phyloP scores from a whole-genome alignment of 1,284 basidiomycete genomes.

The Microbotryum silenes-acaulis region DNA sequence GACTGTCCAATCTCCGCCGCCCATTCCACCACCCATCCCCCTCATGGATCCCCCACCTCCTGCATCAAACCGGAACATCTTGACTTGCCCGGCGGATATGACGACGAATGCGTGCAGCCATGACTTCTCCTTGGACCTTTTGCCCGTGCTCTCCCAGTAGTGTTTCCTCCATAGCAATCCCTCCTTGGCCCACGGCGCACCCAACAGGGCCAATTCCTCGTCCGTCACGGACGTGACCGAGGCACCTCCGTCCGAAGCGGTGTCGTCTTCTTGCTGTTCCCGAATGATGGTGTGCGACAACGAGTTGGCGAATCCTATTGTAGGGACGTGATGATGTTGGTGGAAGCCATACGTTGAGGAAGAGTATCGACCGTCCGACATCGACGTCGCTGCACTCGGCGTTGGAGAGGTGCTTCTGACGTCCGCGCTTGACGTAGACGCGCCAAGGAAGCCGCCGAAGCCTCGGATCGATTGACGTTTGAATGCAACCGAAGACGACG shows the following conservation, averaged over 20 bases:
- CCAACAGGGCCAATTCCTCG: constrained; percentile 86
- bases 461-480: constrained; percentile 36
- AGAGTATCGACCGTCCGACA: constrained; percentile 52
- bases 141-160: constrained; percentile 78
- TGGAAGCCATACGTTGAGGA: no score
- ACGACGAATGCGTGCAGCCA: constrained; percentile 84
- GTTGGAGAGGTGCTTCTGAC: constrained; percentile 56
- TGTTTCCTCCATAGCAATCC: constrained; percentile 89
- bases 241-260: constrained; percentile 45
- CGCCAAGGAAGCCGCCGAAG: constrained; percentile 32
- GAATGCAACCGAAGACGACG: not conserved
- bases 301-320: constrained; percentile 80
- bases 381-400: constrained; percentile 75
- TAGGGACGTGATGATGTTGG: constrained; percentile 18
- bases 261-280: constrained; percentile 74
- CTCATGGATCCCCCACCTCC: constrained; percentile 34
- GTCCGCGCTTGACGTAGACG: constrained; percentile 23
- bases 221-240: constrained; percentile 61
- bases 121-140: constrained; percentile 41
- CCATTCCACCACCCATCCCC: constrained; percentile 43
- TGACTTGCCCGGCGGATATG: constrained; percentile 83
- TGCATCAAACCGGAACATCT: constrained; percentile 61
- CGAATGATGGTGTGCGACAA: constrained; percentile 91
- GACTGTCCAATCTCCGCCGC: constrained; percentile 96
- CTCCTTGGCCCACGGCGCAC: constrained; percentile 97